Evolutionary conservation across 2,329 filamentous ascomycete genomes (phyloP), one percentile per base, ranked within the genome.

Genomic region (Macrophomina pseudophaseolina): DNA sequence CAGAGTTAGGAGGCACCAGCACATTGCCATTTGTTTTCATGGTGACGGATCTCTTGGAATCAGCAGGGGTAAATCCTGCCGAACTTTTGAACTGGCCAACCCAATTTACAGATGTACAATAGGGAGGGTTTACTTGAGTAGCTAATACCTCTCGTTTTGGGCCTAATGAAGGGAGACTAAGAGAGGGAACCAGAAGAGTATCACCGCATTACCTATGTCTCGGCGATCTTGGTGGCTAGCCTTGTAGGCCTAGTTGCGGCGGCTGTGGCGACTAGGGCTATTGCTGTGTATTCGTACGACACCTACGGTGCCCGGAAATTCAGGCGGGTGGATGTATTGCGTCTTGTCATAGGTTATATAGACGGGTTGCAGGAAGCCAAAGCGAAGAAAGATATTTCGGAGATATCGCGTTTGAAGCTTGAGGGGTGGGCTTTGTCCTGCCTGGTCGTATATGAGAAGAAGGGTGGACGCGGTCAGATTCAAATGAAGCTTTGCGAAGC

Each of bases 381-480:
- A 4, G 38, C 18, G n/a, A 38, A 59, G 11, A n/a, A 54, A 8
- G 51, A 35, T n/a, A 35, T 54, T 1, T 35, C n/a, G 7, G 23
- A 38, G 2, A 3, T 59, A 14, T 30, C 35, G 5, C 12, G 38
- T 16, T 51, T 28, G 2, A 38, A 44, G 64, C 30, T 52, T 18
- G 52, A 51, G 38, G 28, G 35, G 9, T 42, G 42, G 18, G 52
- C 23, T 35, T 11, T 14, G 9, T 28, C 28, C 32, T 42, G 49
- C 35, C 30, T 46, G 11, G 51, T 65, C n/a, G 38, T 48, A 28
- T 65, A 65, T 33, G 52, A 65, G 51, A 58, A 52, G 42, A 35
- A 35, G 35, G 35, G 18, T 16, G 51, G 33, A n/a, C 23, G 54
- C 18, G 33, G 32, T 0, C 51, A 16, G 11, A 35, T 18, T 23